These are phyloP conservation scores for Wallacemonas rigidus DNA, from an alignment of 208 protist species.

Conservation along the genomic window DNA sequence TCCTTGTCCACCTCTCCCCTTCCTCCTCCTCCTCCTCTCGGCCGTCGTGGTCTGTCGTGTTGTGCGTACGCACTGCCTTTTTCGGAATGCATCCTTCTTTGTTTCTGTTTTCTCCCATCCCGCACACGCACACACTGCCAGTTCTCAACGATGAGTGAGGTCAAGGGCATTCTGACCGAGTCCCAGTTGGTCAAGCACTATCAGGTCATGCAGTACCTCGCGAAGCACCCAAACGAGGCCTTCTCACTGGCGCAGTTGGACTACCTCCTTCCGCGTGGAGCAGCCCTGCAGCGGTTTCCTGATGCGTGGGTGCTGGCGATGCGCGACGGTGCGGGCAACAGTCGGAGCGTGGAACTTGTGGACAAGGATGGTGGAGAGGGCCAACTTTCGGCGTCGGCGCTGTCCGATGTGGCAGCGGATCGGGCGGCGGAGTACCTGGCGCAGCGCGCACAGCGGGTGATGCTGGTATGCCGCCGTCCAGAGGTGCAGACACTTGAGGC, in stretches of 20 bases:
- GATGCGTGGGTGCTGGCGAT: slow-evolving; percentile 69
- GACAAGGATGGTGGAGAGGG: not conserved
- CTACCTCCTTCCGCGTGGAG: slow-evolving; percentile 75
- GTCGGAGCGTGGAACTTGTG: slow-evolving; percentile 71
- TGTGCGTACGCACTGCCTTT: too few relatives aligned
- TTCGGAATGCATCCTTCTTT: too few relatives aligned
- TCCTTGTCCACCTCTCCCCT: not conserved
- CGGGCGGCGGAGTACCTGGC: slow-evolving; percentile 11
- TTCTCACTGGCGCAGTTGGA: slow-evolving; percentile 82
- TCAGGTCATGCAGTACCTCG: slow-evolving; percentile 81
- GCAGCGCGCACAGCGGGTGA: slow-evolving; percentile 17
- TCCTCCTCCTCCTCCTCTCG: too few relatives aligned
- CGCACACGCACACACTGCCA: too few relatives aligned
- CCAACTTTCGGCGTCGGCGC: not conserved
- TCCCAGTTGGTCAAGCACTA: slow-evolving; percentile 86
- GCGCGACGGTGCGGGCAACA: slow-evolving; percentile 45
- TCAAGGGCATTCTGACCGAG: slow-evolving; percentile 64
- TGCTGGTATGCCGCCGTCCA: slow-evolving; percentile 58
- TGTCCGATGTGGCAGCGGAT: not conserved
- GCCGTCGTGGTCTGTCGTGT: too few relatives aligned
- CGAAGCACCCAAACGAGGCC: slow-evolving; percentile 59
- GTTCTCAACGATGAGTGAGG: slow-evolving; percentile 55
- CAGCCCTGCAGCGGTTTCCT: slow-evolving; percentile 79
- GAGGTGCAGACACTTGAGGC: slow-evolving; percentile 55
- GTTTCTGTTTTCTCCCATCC: too few relatives aligned